Evolutionary conservation across 2,329 filamentous ascomycete genomes (phyloP).

Genomic region (Bipolaris bicolor): DNA sequence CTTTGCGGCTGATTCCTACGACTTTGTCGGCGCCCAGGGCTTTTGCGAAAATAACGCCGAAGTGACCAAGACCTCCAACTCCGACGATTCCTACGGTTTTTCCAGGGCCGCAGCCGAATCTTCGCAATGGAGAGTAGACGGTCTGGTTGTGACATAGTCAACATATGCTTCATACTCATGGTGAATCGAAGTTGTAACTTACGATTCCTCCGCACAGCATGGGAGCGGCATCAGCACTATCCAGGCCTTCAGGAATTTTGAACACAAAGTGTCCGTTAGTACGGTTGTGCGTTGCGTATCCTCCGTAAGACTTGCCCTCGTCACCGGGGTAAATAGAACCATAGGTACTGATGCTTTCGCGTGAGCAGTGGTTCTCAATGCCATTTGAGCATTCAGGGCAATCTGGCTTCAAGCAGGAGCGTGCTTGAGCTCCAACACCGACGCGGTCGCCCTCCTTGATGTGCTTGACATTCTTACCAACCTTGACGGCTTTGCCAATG

Average conservation of each 20-base stretch:
- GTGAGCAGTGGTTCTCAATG: conserved; percentile 57
- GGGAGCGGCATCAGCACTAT: conserved; percentile 67
- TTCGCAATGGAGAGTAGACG: conserved; percentile 75
- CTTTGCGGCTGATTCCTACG: conserved; percentile 67
- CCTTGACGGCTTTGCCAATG: conserved; percentile 47
- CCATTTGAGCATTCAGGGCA: conserved; percentile 56
- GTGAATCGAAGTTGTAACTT: not conserved
- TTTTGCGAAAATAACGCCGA: conserved; percentile 72
- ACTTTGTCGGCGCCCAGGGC: conserved; percentile 72
- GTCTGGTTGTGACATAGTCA: conserved; percentile 51
- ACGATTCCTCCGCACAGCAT: conserved; percentile 81
- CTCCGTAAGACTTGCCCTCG: conserved; percentile 65
- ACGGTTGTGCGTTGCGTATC: conserved; percentile 69
- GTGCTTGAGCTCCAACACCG: conserved; percentile 58
- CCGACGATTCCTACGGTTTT: conserved; percentile 79
- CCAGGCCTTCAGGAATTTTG: conserved; percentile 76
- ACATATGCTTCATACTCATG: not conserved
- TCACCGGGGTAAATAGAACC: conserved; percentile 58
- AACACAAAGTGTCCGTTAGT: conserved; percentile 75
- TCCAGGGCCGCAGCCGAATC: conserved; percentile 75
- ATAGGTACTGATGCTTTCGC: conserved; percentile 52
- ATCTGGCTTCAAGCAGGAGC: conserved; percentile 51
- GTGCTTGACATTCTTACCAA: conserved; percentile 54
- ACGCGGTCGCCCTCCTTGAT: conserved; percentile 67
- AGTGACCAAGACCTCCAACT: conserved; percentile 75